These are phyloP conservation scores for Pelargonium myrrhifolium DNA, from an alignment of 441 rosid genomes.

Conservation along the genomic window DNA sequence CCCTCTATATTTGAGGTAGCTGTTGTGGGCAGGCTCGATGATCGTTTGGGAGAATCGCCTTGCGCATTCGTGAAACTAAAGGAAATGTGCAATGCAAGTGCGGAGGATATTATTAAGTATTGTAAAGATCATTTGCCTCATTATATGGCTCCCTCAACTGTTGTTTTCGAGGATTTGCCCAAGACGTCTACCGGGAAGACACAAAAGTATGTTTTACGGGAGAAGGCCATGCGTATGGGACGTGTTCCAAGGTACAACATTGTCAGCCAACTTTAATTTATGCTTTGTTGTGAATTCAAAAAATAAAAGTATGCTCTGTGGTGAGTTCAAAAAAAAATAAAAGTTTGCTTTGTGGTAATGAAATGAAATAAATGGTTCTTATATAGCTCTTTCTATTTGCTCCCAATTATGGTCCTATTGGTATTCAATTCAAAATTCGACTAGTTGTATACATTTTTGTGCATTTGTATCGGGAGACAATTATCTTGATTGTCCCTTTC, in stretches of 20 bases:
- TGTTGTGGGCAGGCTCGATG: slow-evolving; percentile 74
- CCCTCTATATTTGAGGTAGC: slow-evolving; percentile 76
- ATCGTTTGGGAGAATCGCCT: slow-evolving; percentile 83
- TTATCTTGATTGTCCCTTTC: too few species aligned
- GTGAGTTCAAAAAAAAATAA: too few species aligned
- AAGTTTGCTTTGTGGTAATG: too few species aligned
- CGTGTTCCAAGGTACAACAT: not conserved
- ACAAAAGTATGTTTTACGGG: slow-evolving; percentile 69
- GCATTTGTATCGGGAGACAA: too few species aligned
- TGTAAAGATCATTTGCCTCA: slow-evolving; percentile 58
- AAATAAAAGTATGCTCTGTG: too few species aligned
- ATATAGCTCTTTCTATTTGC: too few species aligned
- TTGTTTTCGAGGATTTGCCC: slow-evolving; percentile 67
- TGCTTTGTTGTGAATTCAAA: too few species aligned
- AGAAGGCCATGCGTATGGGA: slow-evolving; percentile 70
- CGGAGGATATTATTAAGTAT: slow-evolving; percentile 54
- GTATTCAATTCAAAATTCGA: too few species aligned
- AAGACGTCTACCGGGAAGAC: slow-evolving; percentile 88
- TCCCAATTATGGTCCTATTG: too few species aligned
- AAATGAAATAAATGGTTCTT: too few species aligned
- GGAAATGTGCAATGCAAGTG: slow-evolving; percentile 32
- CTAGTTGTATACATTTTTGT: too few species aligned
- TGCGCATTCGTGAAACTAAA: slow-evolving; percentile 74
- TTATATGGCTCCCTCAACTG: slow-evolving; percentile 81
- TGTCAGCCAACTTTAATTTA: too few species aligned